These are phyloP conservation scores for Cyclotella choctawhatcheeana DNA, from an alignment of 108 stramenopile species.

Conservation along the genomic window DNA sequence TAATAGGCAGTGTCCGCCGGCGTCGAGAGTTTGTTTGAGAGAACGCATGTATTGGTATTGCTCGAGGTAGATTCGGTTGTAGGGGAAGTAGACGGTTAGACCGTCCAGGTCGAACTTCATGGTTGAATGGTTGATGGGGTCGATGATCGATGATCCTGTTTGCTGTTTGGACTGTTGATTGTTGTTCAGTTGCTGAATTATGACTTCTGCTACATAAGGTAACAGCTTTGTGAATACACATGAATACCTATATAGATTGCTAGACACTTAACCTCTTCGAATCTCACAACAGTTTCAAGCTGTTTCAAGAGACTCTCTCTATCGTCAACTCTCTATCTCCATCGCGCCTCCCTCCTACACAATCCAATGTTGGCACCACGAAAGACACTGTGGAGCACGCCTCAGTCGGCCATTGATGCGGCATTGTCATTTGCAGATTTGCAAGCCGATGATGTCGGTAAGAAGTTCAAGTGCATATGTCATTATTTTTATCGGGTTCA, in stretches of 20 bases:
- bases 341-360: too few species aligned
- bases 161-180: too few species aligned
- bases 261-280: too few species aligned
- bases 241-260: too few species aligned
- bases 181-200: too few species aligned
- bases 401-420: conserved; percentile 58
- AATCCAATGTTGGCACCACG: conserved; percentile 30
- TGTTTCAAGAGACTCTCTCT: too few species aligned
- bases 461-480: background rate
- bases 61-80: conserved; percentile 95
- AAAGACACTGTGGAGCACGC: conserved; percentile 82
- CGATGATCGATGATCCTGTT: too few species aligned
- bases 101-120: conserved; percentile 96
- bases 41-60: conserved; percentile 99
- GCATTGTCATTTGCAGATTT: conserved; percentile 43
- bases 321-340: background rate
- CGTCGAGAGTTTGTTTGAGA: conserved; percentile 96
- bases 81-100: conserved; percentile 99
- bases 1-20: conserved; percentile 95
- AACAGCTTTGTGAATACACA: too few species aligned
- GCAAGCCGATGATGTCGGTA: conserved; percentile 29
- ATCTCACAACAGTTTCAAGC: too few species aligned
- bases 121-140: conserved; percentile 11
- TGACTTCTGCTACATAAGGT: too few species aligned
- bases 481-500: background rate